These are phyloP conservation scores for Fusarium pseudograminearum DNA, from an alignment of 2,329 filamentous ascomycete species.

Conservation along the genomic window DNA sequence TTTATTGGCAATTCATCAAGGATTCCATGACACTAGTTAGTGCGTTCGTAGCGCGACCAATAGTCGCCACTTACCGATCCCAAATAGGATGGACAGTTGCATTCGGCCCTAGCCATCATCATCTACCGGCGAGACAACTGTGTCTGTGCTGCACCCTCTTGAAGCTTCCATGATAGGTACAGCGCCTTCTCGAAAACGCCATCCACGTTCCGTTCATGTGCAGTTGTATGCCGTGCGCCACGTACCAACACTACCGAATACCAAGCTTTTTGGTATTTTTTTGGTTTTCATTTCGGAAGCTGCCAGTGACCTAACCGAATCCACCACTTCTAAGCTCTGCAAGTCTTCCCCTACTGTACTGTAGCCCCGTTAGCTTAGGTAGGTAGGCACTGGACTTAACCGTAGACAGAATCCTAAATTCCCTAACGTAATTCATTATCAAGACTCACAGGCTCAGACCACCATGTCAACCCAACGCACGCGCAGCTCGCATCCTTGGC, in stretches of 20 bases:
- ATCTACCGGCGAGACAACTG: constrained; percentile 16
- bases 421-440: not conserved
- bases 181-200: constrained; percentile 24
- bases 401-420: not conserved
- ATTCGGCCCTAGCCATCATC: constrained; percentile 1
- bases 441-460: not conserved
- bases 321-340: not conserved
- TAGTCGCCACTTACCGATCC: not conserved
- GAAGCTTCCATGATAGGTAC: constrained; percentile 28
- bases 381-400: not conserved
- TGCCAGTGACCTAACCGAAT: constrained; percentile 19
- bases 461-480: constrained; percentile 8
- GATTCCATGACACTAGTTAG: constrained; percentile 14
- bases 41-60: constrained; percentile 21
- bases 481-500: constrained; percentile 6
- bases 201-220: constrained; percentile 3
- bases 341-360: not conserved
- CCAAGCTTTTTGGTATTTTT: constrained; percentile 23
- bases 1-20: constrained; percentile 26
- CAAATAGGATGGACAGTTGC: constrained; percentile 10
- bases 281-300: constrained; percentile 16
- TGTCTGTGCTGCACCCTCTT: constrained; percentile 10
- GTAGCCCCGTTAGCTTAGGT: not conserved
- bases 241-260: constrained; percentile 30
- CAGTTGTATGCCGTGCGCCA: constrained; percentile 22